Conservation (phyloP, 352 stramenopile species). For the Lagenidium sp. region DNA sequence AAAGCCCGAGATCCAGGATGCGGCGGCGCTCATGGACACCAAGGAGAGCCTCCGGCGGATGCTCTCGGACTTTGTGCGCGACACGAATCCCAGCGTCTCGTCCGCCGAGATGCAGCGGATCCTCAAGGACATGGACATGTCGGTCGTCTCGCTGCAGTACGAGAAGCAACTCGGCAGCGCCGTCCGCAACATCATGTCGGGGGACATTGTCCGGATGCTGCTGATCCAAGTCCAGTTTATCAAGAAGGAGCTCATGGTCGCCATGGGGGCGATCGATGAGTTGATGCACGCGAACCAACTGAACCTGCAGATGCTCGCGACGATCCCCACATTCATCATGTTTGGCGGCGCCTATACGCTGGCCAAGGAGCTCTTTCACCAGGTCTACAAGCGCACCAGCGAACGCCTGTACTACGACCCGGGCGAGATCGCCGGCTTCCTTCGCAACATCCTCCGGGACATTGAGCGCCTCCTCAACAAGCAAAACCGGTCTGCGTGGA, state of each 20-base stretch:
- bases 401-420: conserved; percentile 74
- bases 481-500: conserved; percentile 41
- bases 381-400: conserved; percentile 72
- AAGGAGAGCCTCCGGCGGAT: conserved; percentile 79
- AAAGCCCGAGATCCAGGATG: conserved; percentile 78
- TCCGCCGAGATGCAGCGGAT: conserved; percentile 16
- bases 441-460: conserved; percentile 75
- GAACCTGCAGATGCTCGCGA: conserved; percentile 82
- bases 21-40: conserved; percentile 59
- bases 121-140: conserved; percentile 32
- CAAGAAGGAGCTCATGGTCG: conserved; percentile 86
- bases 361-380: conserved; percentile 40
- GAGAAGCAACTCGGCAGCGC: conserved; percentile 39
- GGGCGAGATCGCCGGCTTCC: conserved; percentile 56
- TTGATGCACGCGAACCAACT: conserved; percentile 85
- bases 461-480: conserved; percentile 83
- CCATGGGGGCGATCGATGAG: conserved; percentile 81
- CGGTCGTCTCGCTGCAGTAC: conserved; percentile 30
- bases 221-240: conserved; percentile 86
- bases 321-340: conserved; percentile 71
- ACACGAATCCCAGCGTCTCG: conserved; percentile 53
- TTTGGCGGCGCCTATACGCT: conserved; percentile 67
- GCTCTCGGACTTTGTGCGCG: conserved; percentile 67
- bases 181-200: conserved; percentile 73
- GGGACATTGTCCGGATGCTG: conserved; percentile 82